Evolutionary conservation across 2,329 filamentous ascomycete species (phyloP).

Genomic region (Madurella mycetomatis): DNA sequence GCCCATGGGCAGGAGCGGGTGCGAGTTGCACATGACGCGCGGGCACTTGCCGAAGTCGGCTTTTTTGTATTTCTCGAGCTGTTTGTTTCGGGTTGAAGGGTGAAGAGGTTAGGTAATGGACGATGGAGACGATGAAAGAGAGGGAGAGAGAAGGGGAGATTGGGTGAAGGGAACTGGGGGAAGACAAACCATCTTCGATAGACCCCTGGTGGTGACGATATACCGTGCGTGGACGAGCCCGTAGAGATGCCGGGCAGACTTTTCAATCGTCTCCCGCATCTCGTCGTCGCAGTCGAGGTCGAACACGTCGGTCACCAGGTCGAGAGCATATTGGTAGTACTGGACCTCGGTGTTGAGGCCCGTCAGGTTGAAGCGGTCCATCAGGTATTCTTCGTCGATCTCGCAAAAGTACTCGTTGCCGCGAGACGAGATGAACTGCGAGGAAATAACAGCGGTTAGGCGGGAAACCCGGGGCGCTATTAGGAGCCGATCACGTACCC

Average conservation of each 20-base stretch:
- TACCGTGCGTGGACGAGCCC: constrained; percentile 94
- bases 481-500: constrained; percentile 61
- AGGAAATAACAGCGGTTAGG: constrained; percentile 10
- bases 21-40: constrained; percentile 88
- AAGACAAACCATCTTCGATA: constrained; percentile 84
- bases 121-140: background rate
- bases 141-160: background rate
- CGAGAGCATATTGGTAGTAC: constrained; percentile 97
- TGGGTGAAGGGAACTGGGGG: background rate
- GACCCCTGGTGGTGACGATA: constrained; percentile 88
- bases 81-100: background rate
- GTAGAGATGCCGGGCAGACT: constrained; percentile 91
- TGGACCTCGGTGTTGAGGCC: constrained; percentile 96
- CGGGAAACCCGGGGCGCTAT: background rate
- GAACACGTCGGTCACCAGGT: constrained; percentile 96
- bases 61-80: constrained; percentile 99
- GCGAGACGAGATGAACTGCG: constrained; percentile 91
- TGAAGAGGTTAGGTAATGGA: background rate
- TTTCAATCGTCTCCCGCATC: constrained; percentile 96
- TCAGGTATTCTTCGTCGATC: constrained; percentile 98
- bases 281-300: constrained; percentile 98
- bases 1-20: constrained; percentile 91
- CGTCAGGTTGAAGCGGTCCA: constrained; percentile 95
- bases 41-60: constrained; percentile 97
- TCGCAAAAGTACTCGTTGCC: constrained; percentile 99